These are phyloP conservation scores for Wickerhamomyces rabaulensis DNA, from an alignment of 805 yeast genomes.

Conservation along the genomic window DNA sequence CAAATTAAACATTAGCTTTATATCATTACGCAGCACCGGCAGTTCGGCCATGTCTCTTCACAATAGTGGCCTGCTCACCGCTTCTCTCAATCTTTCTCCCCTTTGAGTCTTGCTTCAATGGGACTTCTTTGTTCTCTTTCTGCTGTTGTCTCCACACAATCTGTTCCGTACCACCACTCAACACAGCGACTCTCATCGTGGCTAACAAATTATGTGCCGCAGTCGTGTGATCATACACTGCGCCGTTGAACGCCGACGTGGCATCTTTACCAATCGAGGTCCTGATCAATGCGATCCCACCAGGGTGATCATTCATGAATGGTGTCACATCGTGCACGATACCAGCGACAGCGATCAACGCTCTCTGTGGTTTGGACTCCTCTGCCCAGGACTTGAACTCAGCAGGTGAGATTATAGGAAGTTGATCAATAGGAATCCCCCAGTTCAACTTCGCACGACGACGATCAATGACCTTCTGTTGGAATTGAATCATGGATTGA, in stretches of 20 bases:
- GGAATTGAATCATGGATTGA: conserved; percentile 72
- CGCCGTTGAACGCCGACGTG: conserved; percentile 91
- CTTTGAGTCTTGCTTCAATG: conserved; percentile 46
- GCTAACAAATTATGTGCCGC: conserved; percentile 90
- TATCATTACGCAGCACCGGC: conserved; percentile 55
- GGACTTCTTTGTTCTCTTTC: conserved; percentile 59
- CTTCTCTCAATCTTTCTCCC: conserved; percentile 55
- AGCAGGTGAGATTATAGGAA: conserved; percentile 62
- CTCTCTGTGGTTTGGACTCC: conserved; percentile 44
- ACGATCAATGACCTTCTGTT: conserved; percentile 73
- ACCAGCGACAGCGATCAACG: conserved; percentile 79
- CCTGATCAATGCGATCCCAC: conserved; percentile 73
- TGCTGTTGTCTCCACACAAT: conserved; percentile 77
- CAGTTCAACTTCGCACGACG: conserved; percentile 77
- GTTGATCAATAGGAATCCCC: conserved; percentile 89
- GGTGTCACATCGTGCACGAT: conserved; percentile 93
- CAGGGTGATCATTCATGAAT: conserved; percentile 89
- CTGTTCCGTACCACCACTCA: conserved; percentile 75
- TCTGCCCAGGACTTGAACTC: conserved; percentile 37
- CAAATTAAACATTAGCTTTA: not conserved
- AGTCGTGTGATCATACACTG: conserved; percentile 87
- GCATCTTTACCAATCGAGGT: conserved; percentile 92
- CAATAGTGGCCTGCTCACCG: conserved; percentile 53
- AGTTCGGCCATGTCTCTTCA: conserved; percentile 39
- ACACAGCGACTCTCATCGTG: conserved; percentile 88